These are phyloP conservation scores for Lathyrus tuberosus DNA, from an alignment of 306 rosid genomes.

Conservation along the genomic window DNA sequence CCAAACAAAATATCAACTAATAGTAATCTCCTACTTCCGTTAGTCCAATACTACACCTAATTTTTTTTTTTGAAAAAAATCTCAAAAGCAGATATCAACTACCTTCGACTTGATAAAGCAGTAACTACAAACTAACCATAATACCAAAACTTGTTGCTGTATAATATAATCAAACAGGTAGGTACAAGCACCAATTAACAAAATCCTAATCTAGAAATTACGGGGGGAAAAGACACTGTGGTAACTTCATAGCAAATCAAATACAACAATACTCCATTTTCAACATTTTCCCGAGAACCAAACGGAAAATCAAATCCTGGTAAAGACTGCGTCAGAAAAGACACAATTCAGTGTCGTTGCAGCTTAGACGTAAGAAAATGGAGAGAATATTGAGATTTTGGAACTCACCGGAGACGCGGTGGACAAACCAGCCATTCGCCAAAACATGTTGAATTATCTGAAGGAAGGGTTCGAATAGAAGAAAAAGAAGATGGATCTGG, in stretches of 20 bases:
- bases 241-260: constrained; percentile 21
- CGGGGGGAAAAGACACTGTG: background rate
- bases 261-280: constrained; percentile 16
- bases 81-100: background rate
- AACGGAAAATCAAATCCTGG: constrained; percentile 32
- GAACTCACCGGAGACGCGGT: constrained; percentile 96
- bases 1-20: constrained; percentile 29
- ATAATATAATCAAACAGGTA: constrained; percentile 4
- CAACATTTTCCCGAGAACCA: constrained; percentile 41
- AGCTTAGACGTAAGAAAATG: constrained; percentile 7
- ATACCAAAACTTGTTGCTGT: background rate
- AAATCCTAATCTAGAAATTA: constrained; percentile 6
- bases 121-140: constrained; percentile 25
- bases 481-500: constrained; percentile 68
- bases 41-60: background rate
- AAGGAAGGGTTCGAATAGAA: constrained; percentile 9
- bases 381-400: background rate
- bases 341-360: constrained; percentile 7
- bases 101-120: background rate
- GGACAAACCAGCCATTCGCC: constrained; percentile 99
- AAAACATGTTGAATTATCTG: constrained; percentile 75
- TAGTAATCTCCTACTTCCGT: background rate
- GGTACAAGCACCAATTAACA: constrained; percentile 28
- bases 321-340: constrained; percentile 18
- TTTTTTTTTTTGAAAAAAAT: constrained; percentile 13